Base-by-base conservation (phyloP, 169 alveolate genomes). In the Plasmodium knowlesi region DNA sequence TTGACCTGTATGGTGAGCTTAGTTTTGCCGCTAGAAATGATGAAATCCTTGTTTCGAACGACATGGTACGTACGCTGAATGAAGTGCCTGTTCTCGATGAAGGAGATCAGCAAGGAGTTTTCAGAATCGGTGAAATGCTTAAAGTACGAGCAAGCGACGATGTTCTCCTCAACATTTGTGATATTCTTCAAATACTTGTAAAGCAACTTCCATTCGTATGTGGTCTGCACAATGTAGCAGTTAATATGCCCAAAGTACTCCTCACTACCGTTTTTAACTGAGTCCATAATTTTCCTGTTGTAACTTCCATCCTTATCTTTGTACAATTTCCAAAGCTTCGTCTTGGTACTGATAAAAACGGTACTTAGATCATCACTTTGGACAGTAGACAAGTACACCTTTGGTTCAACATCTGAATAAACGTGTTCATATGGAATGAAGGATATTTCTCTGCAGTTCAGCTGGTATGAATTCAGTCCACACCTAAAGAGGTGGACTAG, bases 101-200 rank as follows among this genome's bases (percentile, higher is more conserved):
- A 86, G 6, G 84, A 70, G 39, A 74, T 78, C 16, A 86, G 25
- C 10, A 86, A 43, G 0, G 67, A 4, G 16, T 86, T 86, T 0
- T 53, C 84, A 50, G 6, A 53, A 86, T 86, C 22, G 32, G 3
- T 30, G 3, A 74, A 86, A 46, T 86, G 85, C 70, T 86, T 86
- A n/a, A 86, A 50, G 70, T 86, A 86, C 14, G 93, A 86, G 54
- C 93, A 86, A 30, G 82, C 93, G 8, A 72, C 84, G 16, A 46
- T 50, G 22, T 74, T 57, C 28, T 50, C 53, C 28, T 46, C 70
- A 2, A 8, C 30, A n/a, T 25, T 57, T 25, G 84, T 12, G 16
- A 74, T 1, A 10, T 74, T 74, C 19, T 34, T 86, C 25, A 86
- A 30, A 43, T 84, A 84, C 37, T 70, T 84, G 28, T 71, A 84